Evolutionary conservation across 75 land plant species (phyloP).

Genomic region (Pinus tabuliformis): DNA sequence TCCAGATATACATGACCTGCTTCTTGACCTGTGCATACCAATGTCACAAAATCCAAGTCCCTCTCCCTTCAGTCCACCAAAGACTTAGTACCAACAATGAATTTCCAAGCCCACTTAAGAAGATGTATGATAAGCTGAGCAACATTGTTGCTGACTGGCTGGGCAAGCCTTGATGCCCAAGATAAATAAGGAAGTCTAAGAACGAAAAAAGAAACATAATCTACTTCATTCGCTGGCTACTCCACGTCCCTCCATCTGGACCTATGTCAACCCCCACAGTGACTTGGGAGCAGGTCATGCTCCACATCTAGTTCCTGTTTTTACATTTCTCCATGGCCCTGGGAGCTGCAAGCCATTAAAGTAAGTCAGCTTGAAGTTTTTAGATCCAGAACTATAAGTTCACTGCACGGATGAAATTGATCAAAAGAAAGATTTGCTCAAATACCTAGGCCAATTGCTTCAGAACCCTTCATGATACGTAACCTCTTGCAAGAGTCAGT

Average conservation of each 20-base stretch:
- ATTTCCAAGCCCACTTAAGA: neutral
- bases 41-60: conserved; percentile 5
- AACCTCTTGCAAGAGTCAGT: conserved; percentile 52
- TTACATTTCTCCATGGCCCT: conserved; percentile 57
- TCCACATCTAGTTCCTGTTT: conserved; percentile 24
- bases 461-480: conserved; percentile 76
- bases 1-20: conserved; percentile 9
- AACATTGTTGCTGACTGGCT: neutral
- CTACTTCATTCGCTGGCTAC: neutral
- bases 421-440: neutral
- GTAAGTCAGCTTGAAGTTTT: neutral
- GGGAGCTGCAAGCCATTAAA: conserved; percentile 29
- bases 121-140: neutral
- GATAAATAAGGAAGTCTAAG: neutral
- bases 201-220: neutral
- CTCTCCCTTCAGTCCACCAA: neutral
- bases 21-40: conserved; percentile 15
- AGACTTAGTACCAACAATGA: neutral
- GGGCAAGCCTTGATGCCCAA: conserved; percentile 5
- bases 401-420: neutral
- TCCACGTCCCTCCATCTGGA: neutral
- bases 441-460: conserved; percentile 72
- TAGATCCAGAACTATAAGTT: neutral
- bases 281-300: conserved; percentile 8
- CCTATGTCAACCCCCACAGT: conserved; percentile 10